phyloP scores from a whole-genome alignment of 2,329 filamentous ascomycete genomes.

The Ophiostoma quercus region DNA sequence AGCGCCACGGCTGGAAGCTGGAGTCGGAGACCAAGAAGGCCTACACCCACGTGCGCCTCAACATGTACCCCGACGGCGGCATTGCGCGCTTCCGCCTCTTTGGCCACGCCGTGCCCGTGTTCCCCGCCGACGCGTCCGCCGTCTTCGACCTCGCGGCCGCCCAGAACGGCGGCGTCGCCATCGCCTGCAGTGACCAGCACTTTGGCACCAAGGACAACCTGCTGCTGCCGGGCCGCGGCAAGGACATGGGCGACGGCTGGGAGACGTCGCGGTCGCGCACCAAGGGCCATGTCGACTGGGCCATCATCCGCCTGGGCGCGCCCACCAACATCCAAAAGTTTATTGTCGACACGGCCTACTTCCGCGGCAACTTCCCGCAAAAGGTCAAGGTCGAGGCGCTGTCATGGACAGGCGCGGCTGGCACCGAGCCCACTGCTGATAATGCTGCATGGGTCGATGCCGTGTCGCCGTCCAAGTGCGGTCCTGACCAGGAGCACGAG shows the following conservation, averaged over 20 bases:
- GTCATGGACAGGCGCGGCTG: conserved; percentile 46
- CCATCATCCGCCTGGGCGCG: conserved; percentile 67
- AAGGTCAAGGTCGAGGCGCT: conserved; percentile 63
- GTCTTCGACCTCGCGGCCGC: conserved; percentile 72
- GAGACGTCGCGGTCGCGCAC: conserved; percentile 71
- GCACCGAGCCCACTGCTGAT: conserved; percentile 54
- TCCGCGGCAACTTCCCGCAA: conserved; percentile 78
- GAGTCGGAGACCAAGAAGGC: conserved; percentile 54
- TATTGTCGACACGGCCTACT: conserved; percentile 75
- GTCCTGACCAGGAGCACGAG: conserved; percentile 67
- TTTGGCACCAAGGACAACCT: conserved; percentile 61
- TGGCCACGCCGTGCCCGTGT: conserved; percentile 69
- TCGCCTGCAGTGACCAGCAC: conserved; percentile 75
- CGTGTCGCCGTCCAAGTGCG: conserved; percentile 61
- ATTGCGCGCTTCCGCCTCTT: conserved; percentile 76
- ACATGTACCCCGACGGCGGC: conserved; percentile 82
- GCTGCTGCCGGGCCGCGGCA: conserved; percentile 43
- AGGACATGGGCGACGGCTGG: conserved; percentile 87
- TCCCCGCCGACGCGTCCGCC: conserved; percentile 59
- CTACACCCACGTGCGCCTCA: conserved; percentile 73
- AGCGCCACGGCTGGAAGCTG: conserved; percentile 69
- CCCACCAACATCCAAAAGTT: conserved; percentile 60
- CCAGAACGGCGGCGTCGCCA: conserved; percentile 70
- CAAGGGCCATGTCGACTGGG: conserved; percentile 71
- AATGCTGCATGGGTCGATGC: conserved; percentile 61